Evolutionary conservation across 2,329 filamentous ascomycete genomes (phyloP).

Genomic region (Zalaria obscura): DNA sequence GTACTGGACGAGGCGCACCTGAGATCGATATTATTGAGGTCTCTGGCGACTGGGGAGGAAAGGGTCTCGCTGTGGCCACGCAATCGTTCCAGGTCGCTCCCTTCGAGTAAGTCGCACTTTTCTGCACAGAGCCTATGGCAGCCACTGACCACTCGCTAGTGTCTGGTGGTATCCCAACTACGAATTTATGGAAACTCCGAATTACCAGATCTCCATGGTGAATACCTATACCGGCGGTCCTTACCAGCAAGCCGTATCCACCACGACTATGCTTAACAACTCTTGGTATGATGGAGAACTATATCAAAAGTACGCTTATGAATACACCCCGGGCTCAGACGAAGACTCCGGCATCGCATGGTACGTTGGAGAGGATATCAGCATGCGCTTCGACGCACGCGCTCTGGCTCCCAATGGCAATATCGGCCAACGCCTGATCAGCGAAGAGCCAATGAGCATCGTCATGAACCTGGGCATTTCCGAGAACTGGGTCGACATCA

Average conservation of each 20-base stretch:
- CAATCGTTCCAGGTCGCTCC: constrained; percentile 36
- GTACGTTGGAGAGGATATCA: constrained; percentile 37
- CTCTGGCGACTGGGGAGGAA: constrained; percentile 26
- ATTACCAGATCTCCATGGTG: constrained; percentile 32
- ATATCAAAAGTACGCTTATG: constrained; percentile 43
- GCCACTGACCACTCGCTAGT: not conserved
- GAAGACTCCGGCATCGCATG: constrained; percentile 34
- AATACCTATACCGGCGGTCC: constrained; percentile 41
- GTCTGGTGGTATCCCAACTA: constrained; percentile 38
- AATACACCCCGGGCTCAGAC: constrained; percentile 36
- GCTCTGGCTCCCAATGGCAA: constrained; percentile 41
- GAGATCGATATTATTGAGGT: constrained; percentile 36
- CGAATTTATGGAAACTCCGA: constrained; percentile 36
- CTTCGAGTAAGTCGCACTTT: constrained; percentile 20
- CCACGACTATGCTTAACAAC: constrained; percentile 39
- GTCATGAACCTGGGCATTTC: constrained; percentile 40
- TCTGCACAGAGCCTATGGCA: not conserved
- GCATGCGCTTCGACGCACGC: constrained; percentile 37
- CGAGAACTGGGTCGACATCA: constrained; percentile 34
- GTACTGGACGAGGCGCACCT: constrained; percentile 31
- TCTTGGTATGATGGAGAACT: constrained; percentile 39
- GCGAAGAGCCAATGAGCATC: constrained; percentile 40
- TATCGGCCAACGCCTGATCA: constrained; percentile 31
- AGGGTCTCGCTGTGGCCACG: constrained; percentile 29
- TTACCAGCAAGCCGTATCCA: constrained; percentile 42